Evolutionary conservation across 768 basidiomycete species (phyloP).

Genomic region (Lyophyllum atratum): DNA sequence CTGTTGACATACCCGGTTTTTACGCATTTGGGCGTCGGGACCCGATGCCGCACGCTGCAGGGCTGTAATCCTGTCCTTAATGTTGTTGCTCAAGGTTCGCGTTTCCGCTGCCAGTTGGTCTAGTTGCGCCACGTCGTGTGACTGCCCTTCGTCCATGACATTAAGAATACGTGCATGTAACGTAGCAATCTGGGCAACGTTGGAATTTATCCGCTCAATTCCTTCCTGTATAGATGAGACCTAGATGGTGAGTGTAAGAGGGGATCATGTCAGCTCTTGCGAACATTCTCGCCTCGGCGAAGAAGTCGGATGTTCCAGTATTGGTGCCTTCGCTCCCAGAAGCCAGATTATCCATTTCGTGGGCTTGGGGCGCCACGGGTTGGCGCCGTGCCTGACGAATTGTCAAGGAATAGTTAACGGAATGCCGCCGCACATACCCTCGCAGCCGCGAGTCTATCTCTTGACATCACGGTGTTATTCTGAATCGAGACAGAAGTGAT

Average conservation of each 20-base stretch:
- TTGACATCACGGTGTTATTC: slow-evolving; percentile 25
- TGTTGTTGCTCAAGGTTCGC: slow-evolving; percentile 52
- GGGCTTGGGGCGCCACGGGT: slow-evolving; percentile 20
- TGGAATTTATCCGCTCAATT: slow-evolving; percentile 38
- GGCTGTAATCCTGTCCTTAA: slow-evolving; percentile 62
- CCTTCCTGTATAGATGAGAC: slow-evolving; percentile 41
- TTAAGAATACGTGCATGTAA: slow-evolving; percentile 40
- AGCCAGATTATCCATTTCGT: slow-evolving; percentile 32
- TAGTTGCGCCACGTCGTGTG: slow-evolving; percentile 38
- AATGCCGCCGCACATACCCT: slow-evolving; percentile 27
- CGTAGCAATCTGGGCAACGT: slow-evolving; percentile 37
- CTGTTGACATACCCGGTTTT: slow-evolving; percentile 33
- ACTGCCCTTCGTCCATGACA: slow-evolving; percentile 31
- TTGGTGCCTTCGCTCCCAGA: slow-evolving; percentile 5
- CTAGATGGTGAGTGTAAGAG: slow-evolving; percentile 21
- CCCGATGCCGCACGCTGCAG: slow-evolving; percentile 40
- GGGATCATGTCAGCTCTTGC: background rate
- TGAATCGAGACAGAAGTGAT: background rate
- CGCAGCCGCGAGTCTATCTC: slow-evolving; percentile 40
- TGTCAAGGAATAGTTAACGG: background rate
- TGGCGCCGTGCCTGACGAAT: slow-evolving; percentile 32
- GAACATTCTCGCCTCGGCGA: slow-evolving; percentile 32
- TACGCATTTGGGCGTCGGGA: slow-evolving; percentile 38
- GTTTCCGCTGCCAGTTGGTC: slow-evolving; percentile 64
- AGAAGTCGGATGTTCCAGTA: slow-evolving; percentile 27